Conservation (phyloP, 2,329 filamentous ascomycete species). For the Colletotrichum abscissum region DNA sequence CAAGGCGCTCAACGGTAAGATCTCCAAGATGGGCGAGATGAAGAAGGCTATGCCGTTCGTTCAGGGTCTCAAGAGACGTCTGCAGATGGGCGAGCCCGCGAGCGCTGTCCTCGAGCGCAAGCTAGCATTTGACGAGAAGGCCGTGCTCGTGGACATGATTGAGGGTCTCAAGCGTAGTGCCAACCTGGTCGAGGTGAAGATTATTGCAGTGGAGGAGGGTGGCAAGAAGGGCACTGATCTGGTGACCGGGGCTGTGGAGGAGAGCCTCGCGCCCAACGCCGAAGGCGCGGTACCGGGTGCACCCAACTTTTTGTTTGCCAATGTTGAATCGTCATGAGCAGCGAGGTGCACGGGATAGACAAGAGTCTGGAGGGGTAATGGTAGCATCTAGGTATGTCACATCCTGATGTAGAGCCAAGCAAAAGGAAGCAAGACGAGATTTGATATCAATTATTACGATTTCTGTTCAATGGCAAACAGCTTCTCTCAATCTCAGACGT, state of each 20-base stretch:
- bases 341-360: neutral
- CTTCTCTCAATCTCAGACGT: neutral
- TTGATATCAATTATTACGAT: conserved; percentile 15
- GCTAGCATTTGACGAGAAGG: conserved; percentile 86
- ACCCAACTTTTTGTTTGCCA: conserved; percentile 88
- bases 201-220: conserved; percentile 78
- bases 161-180: conserved; percentile 80
- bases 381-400: neutral
- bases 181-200: conserved; percentile 76
- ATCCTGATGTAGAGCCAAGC: neutral
- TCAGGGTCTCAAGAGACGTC: conserved; percentile 84
- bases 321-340: conserved; percentile 65
- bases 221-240: conserved; percentile 72
- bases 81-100: conserved; percentile 76
- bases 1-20: conserved; percentile 81
- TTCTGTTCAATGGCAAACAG: neutral
- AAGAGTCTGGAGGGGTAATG: no score
- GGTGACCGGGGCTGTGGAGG: conserved; percentile 64
- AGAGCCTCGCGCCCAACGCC: conserved; percentile 69
- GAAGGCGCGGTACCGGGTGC: conserved; percentile 83
- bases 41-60: conserved; percentile 99
- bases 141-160: conserved; percentile 81
- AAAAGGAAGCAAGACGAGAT: conserved; percentile 12
- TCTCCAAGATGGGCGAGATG: conserved; percentile 87
- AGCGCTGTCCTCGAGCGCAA: conserved; percentile 83